Evolutionary conservation across 2,329 filamentous ascomycete species (phyloP).

Genomic region (Talaromyces sp.): DNA sequence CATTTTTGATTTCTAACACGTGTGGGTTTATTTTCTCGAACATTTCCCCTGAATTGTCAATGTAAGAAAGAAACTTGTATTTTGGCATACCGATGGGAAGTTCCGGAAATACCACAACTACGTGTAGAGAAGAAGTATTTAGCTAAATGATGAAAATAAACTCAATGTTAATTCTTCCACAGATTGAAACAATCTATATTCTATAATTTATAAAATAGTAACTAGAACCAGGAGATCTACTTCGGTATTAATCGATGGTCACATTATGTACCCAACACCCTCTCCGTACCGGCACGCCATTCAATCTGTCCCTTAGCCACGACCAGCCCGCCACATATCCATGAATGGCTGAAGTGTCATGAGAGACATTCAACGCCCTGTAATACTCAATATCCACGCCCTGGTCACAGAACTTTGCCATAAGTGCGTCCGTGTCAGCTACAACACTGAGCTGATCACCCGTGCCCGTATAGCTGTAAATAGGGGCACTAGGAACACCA

Average conservation of each 20-base stretch:
- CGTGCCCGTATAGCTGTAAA: neutral
- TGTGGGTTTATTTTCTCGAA: neutral
- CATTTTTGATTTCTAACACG: neutral
- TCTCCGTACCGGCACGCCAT: neutral
- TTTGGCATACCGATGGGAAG: too few species aligned
- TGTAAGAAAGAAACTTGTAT: too few species aligned
- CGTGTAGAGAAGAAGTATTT: too few species aligned
- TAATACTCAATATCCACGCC: neutral
- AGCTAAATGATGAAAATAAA: neutral
- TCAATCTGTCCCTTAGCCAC: neutral
- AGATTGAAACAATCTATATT: neutral
- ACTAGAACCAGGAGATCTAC: neutral
- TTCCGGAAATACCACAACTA: too few species aligned
- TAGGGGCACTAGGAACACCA: neutral
- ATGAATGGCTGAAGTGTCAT: neutral
- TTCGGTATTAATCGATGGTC: neutral
- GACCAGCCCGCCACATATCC: neutral
- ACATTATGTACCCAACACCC: neutral
- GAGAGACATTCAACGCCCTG: neutral
- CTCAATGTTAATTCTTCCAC: neutral
- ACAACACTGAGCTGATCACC: neutral
- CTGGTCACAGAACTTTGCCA: neutral
- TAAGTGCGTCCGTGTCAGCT: neutral
- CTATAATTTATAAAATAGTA: neutral
- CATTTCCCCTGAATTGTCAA: too few species aligned